Percentiles rank a stretch among this genome's conserved stretches.
These are phyloP conservation scores for Thecaphora frezii DNA, from an alignment of 1,284 basidiomycete species.

Conservation along the genomic window DNA sequence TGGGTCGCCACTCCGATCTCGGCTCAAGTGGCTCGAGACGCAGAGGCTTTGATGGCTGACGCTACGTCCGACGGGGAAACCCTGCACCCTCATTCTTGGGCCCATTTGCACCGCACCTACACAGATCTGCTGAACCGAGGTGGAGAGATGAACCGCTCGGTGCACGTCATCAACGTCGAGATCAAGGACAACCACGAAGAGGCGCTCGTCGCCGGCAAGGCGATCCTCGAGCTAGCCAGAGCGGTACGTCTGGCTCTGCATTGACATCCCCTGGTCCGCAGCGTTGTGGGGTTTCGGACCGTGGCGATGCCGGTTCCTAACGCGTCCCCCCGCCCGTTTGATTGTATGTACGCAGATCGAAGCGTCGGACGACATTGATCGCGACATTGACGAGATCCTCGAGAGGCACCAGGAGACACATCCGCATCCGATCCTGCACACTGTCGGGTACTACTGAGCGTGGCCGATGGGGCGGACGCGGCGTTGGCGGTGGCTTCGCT, in stretches of 20 bases:
- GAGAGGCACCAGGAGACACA: constrained; percentile 81
- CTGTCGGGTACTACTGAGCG: constrained; percentile 61
- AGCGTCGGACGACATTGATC: constrained; percentile 79
- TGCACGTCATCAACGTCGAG: constrained; percentile 96
- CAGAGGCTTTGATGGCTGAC: not conserved
- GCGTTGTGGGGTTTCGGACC: too few relatives aligned
- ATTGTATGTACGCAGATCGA: constrained; percentile 71
- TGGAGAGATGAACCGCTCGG: constrained; percentile 87
- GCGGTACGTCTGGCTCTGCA: constrained; percentile 67
- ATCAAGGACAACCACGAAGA: constrained; percentile 99
- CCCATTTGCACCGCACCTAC: not conserved
- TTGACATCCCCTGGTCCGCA: too few relatives aligned
- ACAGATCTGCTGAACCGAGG: constrained; percentile 83
- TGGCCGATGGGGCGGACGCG: too few relatives aligned
- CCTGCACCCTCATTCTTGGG: not conserved
- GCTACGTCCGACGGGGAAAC: not conserved
- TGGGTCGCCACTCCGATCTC: constrained; percentile 62
- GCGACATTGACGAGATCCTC: constrained; percentile 84
- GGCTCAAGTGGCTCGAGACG: too few relatives aligned
- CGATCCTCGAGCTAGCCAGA: constrained; percentile 87
- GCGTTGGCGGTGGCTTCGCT: too few relatives aligned
- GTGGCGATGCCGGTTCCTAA: too few relatives aligned
- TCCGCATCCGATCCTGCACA: constrained; percentile 88
- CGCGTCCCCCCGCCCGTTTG: too few relatives aligned
- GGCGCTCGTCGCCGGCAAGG: constrained; percentile 89